Base-by-base conservation (phyloP, 2,329 filamentous ascomycete species). In the Fusarium buharicum region DNA sequence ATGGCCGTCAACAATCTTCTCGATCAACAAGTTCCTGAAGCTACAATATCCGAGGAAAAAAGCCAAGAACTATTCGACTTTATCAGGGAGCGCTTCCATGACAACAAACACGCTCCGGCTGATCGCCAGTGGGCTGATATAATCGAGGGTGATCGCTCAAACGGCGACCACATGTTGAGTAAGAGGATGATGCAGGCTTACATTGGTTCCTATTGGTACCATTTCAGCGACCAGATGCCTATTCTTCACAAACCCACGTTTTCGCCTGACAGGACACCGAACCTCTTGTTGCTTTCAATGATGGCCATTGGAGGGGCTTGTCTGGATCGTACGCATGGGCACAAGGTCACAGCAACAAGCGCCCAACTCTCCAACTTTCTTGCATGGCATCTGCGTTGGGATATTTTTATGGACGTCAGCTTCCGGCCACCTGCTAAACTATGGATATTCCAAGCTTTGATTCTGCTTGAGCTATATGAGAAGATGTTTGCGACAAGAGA, bases 401-500 rank as follows among this genome's bases (percentile, higher is more conserved):
- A 96, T 74, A 90, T 97, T 33, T 97, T 98, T 73, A 95, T 93
- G 83, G 90, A 97, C 72, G 83, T 85, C 13, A 92, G 93, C 75
- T 97, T 96, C 77, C 84, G 92, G 16, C 93, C 95, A 2, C 94
- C 95, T 0, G 94, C 94, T 9, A 97, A 96, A 76, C 79, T 99
- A 8, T 99, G 94, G 94, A 87, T 97, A 0, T 98, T 98, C 78
- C 95, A 98, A 74, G 89, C 94, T 1, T 79, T 98, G 47, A 81
- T 98, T 5, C 82, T 98, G 6, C 82, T 98, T 12, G 95, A 99
- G 74, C 80, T 97, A 1, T 98, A 96, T 70, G 95, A 99, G 78
- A 99, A 99, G 81, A 95, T 97, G 90, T 98, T 94, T 75, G 95
- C 93, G 34, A 97, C 94, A 1, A 86, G 93, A 63, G 89, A 92